Conservation (phyloP, 2,329 filamentous ascomycete species). For the Tetracladium maxilliforme region DNA sequence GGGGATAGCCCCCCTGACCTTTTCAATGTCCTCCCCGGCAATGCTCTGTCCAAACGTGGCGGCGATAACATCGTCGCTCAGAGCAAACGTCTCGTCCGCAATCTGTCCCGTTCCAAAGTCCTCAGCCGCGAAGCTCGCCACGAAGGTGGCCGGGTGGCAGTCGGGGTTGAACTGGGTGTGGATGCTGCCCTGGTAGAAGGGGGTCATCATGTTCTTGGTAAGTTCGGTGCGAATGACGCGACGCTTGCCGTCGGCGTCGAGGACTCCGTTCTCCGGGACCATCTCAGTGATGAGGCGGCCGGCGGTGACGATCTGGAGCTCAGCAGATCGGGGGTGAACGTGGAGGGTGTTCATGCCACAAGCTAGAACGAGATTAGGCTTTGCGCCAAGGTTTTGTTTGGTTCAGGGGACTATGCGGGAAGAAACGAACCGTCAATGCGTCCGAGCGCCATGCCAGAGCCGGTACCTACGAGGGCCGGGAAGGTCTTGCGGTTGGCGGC, state of each 20-base stretch:
- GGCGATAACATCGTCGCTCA: constrained; percentile 26
- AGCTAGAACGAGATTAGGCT: constrained; percentile 13
- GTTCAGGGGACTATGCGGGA: background rate
- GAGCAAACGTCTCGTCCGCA: constrained; percentile 32
- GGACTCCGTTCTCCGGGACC: constrained; percentile 34
- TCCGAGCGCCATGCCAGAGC: constrained; percentile 33
- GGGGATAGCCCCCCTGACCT: constrained; percentile 27
- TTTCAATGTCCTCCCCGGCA: constrained; percentile 28
- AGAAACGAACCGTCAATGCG: constrained; percentile 21
- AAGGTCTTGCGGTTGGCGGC: constrained; percentile 40
- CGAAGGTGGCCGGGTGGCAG: constrained; percentile 32
- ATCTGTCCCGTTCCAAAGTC: constrained; percentile 36
- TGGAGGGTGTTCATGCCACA: constrained; percentile 44
- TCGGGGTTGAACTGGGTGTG: constrained; percentile 42
- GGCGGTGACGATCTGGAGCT: constrained; percentile 34
- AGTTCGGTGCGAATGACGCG: constrained; percentile 24
- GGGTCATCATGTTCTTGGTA: constrained; percentile 29
- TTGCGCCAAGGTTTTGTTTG: too few species aligned
- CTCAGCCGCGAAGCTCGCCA: constrained; percentile 32
- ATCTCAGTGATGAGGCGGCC: constrained; percentile 35
- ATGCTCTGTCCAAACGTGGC: constrained; percentile 30
- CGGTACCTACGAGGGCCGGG: constrained; percentile 37
- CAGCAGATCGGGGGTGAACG: constrained; percentile 35
- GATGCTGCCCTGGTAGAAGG: constrained; percentile 36
- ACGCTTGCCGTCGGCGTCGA: constrained; percentile 18